Base-by-base conservation (phyloP, 306 rosid genomes). In the Fagus crenata region DNA sequence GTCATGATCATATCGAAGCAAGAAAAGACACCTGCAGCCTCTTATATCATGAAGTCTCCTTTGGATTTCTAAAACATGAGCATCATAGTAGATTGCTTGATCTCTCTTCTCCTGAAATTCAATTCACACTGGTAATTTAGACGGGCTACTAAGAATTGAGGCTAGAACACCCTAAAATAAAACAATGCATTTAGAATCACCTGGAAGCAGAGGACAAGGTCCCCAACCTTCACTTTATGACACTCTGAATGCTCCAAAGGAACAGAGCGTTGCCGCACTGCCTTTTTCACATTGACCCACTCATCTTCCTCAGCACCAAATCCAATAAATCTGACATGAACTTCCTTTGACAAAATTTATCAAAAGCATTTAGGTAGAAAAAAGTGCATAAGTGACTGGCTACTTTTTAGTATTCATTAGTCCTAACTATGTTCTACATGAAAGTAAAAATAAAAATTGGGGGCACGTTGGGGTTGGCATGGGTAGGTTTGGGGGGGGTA, bases 291-390 rank as follows among this genome's bases (percentile, higher is more conserved):
- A 14, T 87, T 81, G 78, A 92, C 77, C 98, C 98, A 95, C 81
- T 95, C 98, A 61, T 95, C 98, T 80, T 95, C 97, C 65, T 89
- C 96, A 0, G 92, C 95, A 77, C 98, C 96, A 78, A 90, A 95
- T 73, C 97, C 98, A 77, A 88, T 80, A 92, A 88, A 95, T 92
- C 96, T 89, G 85, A 91, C 97, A 65, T 77, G 90, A 71, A 86
- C 97, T 92, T 91, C 99, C 99, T 96, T 96, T 75, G 80, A 85
- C 69, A 84, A 77, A 78, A 84, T 49, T 78, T 72, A 84, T 89
- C 86, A 80, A 65, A 72, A 55, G 56, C 53, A 36, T 41, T 71
- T 51, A 22, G 43, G 18, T 33, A 39, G n/a, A 36, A 41, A 55
- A 36, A 17, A 36, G 18, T 12, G 31, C 6, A 39, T 17, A 53